Conservation (phyloP, 495 filamentous ascomycete species). For the Penicillium paradoxum region DNA sequence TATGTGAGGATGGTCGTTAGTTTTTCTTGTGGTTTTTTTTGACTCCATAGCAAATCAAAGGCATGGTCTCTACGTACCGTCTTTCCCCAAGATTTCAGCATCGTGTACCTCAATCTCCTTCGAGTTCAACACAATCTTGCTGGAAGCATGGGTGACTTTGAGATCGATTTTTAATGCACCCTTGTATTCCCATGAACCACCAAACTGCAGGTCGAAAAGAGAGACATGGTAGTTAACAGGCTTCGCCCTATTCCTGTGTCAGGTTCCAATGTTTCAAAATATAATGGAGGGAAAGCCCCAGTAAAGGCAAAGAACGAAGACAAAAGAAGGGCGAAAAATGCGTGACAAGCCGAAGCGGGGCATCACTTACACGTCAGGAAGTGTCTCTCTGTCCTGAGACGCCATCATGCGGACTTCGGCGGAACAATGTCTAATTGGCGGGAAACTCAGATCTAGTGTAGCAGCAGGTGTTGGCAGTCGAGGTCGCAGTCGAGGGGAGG, state of each 20-base stretch:
- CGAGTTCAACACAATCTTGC: constrained; percentile 69
- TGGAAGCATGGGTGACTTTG: constrained; percentile 57
- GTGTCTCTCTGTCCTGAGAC: constrained; percentile 45
- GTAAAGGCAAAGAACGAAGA: too few relatives aligned
- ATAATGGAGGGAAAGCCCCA: too few relatives aligned
- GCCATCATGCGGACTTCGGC: constrained; percentile 44
- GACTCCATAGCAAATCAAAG: not conserved
- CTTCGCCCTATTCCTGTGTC: constrained; percentile 54
- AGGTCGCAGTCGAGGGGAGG: constrained; percentile 16
- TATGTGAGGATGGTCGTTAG: constrained; percentile 17
- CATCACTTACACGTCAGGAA: constrained; percentile 47
- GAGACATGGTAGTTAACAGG: constrained; percentile 81
- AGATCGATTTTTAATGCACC: constrained; percentile 65
- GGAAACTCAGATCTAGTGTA: constrained; percentile 11
- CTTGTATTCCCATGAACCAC: constrained; percentile 71
- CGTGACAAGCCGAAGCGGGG: not conserved
- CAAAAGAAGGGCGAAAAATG: not conserved
- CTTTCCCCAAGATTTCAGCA: constrained; percentile 30
- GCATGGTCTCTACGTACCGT: constrained; percentile 22
- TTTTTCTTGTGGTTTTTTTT: too few relatives aligned
- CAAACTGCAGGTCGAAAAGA: constrained; percentile 71
- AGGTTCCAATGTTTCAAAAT: not conserved
- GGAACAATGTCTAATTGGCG: constrained; percentile 30
- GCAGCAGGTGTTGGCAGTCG: constrained; percentile 14
- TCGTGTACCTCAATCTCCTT: constrained; percentile 41